phyloP scores from a whole-genome alignment of 2,329 filamentous ascomycete genomes.

The Fusarium sp. region DNA sequence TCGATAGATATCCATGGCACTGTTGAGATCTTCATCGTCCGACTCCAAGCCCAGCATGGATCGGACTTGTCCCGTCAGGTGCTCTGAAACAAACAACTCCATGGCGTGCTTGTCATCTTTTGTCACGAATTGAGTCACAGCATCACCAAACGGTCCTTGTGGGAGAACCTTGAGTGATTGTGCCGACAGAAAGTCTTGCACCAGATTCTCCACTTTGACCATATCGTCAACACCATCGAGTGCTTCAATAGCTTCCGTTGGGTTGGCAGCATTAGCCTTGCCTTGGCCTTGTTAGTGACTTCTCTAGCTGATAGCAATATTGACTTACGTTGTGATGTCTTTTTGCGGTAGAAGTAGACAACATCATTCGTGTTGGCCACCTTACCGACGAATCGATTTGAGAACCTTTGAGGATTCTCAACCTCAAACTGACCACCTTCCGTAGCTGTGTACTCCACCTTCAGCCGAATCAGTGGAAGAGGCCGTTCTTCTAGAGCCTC shows the following conservation, averaged over 20 bases:
- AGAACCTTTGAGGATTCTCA: conserved; percentile 96
- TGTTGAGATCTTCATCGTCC: conserved; percentile 72
- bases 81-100: conserved; percentile 80
- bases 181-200: conserved; percentile 84
- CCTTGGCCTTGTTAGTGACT: conserved; percentile 34
- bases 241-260: conserved; percentile 70
- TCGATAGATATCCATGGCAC: conserved; percentile 78
- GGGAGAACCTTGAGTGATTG: conserved; percentile 94
- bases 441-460: conserved; percentile 87
- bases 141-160: conserved; percentile 91
- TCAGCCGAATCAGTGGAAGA: conserved; percentile 84
- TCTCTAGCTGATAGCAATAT: accelerated
- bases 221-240: conserved; percentile 65
- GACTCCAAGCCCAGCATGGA: conserved; percentile 73
- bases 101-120: conserved; percentile 96
- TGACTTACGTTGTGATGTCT: conserved; percentile 60
- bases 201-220: conserved; percentile 87
- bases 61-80: conserved; percentile 74
- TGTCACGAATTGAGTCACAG: conserved; percentile 90
- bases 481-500: conserved; percentile 71
- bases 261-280: conserved; percentile 55
- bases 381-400: conserved; percentile 86
- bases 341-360: conserved; percentile 91
- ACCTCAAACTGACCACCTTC: conserved; percentile 88
- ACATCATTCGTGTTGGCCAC: conserved; percentile 96